Evolutionary conservation across 2,329 filamentous ascomycete species (phyloP), one percentile per base, ranked within the genome.

Genomic region (Penicillium janthinellum): DNA sequence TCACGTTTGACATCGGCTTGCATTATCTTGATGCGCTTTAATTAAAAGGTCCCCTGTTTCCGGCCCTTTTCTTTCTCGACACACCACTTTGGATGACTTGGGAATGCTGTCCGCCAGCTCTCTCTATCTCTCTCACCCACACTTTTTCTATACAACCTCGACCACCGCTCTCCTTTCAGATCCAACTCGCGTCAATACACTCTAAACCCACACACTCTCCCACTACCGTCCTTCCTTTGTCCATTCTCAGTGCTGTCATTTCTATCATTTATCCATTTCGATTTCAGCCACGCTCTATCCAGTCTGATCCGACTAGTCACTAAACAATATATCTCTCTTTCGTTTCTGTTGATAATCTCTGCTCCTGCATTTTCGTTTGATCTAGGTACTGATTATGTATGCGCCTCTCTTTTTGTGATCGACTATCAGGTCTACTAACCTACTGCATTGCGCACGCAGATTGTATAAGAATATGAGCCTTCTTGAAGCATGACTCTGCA

Each of bases 291-390:
- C 41, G 57, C 41, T 59, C 54, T 39, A 54, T 60, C 57, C 44
- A 54, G 55, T 62, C 62, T 59, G 20, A 57, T 22, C 56, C 38
- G 56, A 60, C 59, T 57, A 49, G 48, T 45, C 55, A 42, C 14
- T 52, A 42, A 17, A 28, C 48, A 44, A 42, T 52, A 47, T 41
- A 38, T 56, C 34, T 58, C 48, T 54, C 56, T 61, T 59, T 49
- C 60, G 54, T 52, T 52, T 57, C 54, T 65, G 65, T 66, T 63
- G 50, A 67, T 65, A 65, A 65, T 64, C 6, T 22, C 20, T n/a
- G 47, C 58, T 7, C 41, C 50, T 39, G 45, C 35, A 53, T 64
- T 52, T 60, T 56, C 17, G 55, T 54, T 60, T 58, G 25, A 48
- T 60, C 37, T 54, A 22, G 22, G 22, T 22, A 56, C 54, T 62